phyloP scores from a whole-genome alignment of 495 filamentous ascomycete species.

The Neurospora pannonica region DNA sequence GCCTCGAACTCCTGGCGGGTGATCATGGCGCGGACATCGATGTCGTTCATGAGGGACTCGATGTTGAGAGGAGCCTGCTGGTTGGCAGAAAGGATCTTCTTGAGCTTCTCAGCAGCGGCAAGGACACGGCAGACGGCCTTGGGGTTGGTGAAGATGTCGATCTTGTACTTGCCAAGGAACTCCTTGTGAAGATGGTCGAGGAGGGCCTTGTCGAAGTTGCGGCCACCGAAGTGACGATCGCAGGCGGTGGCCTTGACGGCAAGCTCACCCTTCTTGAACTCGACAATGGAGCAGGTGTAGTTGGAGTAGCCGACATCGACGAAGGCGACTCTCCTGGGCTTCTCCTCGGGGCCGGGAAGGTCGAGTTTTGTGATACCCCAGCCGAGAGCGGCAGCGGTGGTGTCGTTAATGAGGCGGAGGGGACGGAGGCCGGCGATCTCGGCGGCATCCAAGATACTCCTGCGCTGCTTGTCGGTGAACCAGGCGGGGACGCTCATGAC shows the following conservation, averaged over 20 bases:
- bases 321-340: constrained; percentile 84
- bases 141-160: constrained; percentile 77
- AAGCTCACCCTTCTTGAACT: constrained; percentile 96
- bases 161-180: constrained; percentile 87
- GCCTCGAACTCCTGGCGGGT: constrained; percentile 92
- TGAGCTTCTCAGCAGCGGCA: constrained; percentile 88
- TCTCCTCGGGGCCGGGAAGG: constrained; percentile 81
- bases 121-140: constrained; percentile 83
- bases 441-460: constrained; percentile 80
- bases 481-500: constrained; percentile 91
- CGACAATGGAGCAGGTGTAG: constrained; percentile 87
- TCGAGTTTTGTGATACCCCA: constrained; percentile 97
- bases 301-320: constrained; percentile 95
- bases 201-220: constrained; percentile 90
- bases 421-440: constrained; percentile 92
- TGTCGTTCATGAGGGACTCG: constrained; percentile 97
- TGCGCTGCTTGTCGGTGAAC: constrained; percentile 93
- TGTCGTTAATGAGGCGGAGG: constrained; percentile 94
- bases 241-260: constrained; percentile 86
- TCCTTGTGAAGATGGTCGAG: constrained; percentile 92
- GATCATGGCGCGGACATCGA: constrained; percentile 80
- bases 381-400: constrained; percentile 88
- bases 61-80: constrained; percentile 90
- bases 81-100: constrained; percentile 98
- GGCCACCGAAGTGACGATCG: constrained; percentile 95